These are phyloP conservation scores for Oenanthe sinensis DNA, from an alignment of 129 eudicot species.

Conservation along the genomic window DNA sequence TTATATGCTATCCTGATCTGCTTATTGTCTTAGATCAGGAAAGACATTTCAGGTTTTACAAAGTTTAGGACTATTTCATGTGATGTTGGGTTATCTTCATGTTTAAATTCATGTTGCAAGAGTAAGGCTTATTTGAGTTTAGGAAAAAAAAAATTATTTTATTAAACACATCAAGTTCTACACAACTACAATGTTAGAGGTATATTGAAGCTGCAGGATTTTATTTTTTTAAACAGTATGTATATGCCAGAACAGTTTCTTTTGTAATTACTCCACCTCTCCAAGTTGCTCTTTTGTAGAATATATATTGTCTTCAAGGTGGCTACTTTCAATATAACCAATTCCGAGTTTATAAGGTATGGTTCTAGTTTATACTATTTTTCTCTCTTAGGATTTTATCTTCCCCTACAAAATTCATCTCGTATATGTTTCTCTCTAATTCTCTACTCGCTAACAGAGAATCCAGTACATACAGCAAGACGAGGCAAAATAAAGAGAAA, in stretches of 20 bases:
- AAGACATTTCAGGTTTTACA: not conserved
- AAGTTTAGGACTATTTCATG: not conserved
- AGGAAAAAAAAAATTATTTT: not conserved
- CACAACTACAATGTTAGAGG: not conserved
- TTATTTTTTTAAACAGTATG: not conserved
- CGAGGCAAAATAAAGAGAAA: not conserved
- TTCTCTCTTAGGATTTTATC: not conserved
- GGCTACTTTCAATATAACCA: not conserved
- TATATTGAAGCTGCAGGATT: not conserved
- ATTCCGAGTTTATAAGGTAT: not conserved
- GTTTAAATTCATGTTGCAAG: too few species aligned
- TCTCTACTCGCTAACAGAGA: not conserved
- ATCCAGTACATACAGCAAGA: not conserved
- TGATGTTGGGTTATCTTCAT: not conserved
- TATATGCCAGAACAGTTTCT: not conserved
- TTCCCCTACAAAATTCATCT: not conserved
- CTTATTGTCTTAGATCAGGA: not conserved
- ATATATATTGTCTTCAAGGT: not conserved
- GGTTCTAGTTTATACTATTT: not conserved
- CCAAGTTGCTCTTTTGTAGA: not conserved
- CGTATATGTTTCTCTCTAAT: not conserved
- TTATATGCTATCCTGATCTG: not conserved
- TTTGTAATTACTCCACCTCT: not conserved
- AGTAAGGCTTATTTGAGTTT: not conserved
- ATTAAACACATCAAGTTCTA: not conserved